These are phyloP conservation scores for Chenopodium formosanum DNA, from an alignment of 148 eudicot genomes.

Conservation along the genomic window DNA sequence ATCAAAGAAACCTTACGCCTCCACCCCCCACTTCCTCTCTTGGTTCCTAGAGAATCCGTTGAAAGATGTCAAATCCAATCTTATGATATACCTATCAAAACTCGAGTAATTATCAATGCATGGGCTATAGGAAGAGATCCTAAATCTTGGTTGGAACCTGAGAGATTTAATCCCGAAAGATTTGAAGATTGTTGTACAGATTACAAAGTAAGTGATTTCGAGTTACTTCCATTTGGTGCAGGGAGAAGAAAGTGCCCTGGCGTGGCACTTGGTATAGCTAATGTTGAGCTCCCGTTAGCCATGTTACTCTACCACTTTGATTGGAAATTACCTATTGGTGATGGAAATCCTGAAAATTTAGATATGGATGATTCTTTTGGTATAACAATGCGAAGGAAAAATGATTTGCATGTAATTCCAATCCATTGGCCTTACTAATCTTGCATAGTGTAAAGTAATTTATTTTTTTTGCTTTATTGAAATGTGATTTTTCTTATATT, in stretches of 20 bases:
- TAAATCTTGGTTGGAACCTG: slow-evolving; percentile 27
- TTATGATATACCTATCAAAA: slow-evolving; percentile 22
- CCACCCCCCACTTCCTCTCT: slow-evolving; percentile 34
- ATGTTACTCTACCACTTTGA: slow-evolving; percentile 31
- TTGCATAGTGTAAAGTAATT: too few relatives aligned
- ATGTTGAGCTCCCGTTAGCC: slow-evolving; percentile 30
- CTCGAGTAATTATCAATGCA: slow-evolving; percentile 28
- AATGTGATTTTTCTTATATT: too few relatives aligned
- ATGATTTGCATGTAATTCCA: background rate
- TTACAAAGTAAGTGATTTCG: slow-evolving; percentile 28
- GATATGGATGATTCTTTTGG: slow-evolving; percentile 28
- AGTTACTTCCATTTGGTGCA: slow-evolving; percentile 37
- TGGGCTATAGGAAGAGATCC: slow-evolving; percentile 40
- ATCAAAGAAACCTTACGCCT: slow-evolving; percentile 37
- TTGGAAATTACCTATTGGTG: slow-evolving; percentile 31
- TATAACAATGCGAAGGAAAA: slow-evolving; percentile 14
- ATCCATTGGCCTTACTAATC: too few relatives aligned
- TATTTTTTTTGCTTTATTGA: too few relatives aligned
- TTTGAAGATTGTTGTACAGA: slow-evolving; percentile 27
- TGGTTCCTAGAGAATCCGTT: slow-evolving; percentile 30
- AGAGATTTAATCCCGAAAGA: slow-evolving; percentile 34
- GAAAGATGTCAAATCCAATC: slow-evolving; percentile 11
- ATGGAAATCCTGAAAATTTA: slow-evolving; percentile 1
- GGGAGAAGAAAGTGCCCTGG: slow-evolving; percentile 42
- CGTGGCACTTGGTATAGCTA: slow-evolving; percentile 25